Base-by-base conservation (phyloP, 805 yeast genomes). In the Monosporozyma solicola region DNA sequence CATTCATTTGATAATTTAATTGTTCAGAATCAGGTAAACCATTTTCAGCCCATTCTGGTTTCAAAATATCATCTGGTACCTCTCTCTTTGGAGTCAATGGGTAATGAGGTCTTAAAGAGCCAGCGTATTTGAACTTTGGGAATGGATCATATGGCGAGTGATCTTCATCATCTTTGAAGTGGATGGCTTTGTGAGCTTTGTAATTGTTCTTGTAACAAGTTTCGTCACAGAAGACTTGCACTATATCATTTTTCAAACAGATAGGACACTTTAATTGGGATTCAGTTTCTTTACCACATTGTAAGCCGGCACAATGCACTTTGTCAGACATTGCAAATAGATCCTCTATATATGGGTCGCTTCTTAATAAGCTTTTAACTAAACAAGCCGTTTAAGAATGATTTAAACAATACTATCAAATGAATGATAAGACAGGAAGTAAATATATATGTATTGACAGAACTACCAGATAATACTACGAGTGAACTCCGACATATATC, bases 211-310 rank as follows among this genome's bases (percentile, higher is more conserved):
- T 81, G 73, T 88, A 92, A 69, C 99, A 92, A 1, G 72, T 71
- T 59, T 91, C 96, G 63, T 83, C 78, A 72, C 99, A 94, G 70
- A 92, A 94, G 20, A 77, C 77, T 49, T 80, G 73, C 43, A 76
- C 73, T 49, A 80, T 60, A n/a, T 82, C 87, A 55, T 76, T 77
- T 65, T 94, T 91, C 56, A 94, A 71, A 70, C 99, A 94, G 13
- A 91, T 75, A 0, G 99, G 99, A 69, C 99, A 94, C 66, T 90
- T 90, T 58, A 94, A 74, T 44, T 76, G 70, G 22, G 95, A 85
- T 3, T 74, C 74, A 11, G 96, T 90, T 39, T 76, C 78, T 61
- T 89, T 90, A 22, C 94, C 94, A 74, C 99, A 94, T 61, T 81
- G 87, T 22, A 87, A 80, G 24, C 96, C 86, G 10, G 87, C 74